Evolutionary conservation across 2,329 filamentous ascomycete genomes (phyloP).

Genomic region (Lecanicillium sp.): DNA sequence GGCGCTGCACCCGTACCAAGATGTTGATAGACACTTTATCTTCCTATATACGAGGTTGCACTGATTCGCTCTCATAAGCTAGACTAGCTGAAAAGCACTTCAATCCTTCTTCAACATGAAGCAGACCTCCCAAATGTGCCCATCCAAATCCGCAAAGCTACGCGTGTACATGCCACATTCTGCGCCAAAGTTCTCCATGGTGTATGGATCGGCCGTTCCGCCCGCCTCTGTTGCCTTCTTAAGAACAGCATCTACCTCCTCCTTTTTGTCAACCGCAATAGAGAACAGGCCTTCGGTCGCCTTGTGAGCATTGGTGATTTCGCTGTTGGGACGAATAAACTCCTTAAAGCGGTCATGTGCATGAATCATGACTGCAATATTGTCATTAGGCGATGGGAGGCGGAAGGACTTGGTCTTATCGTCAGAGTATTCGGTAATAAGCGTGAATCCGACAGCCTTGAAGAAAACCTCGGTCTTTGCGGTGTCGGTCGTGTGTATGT

Average conservation of each 20-base stretch:
- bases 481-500: no score
- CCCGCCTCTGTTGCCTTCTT: slow-evolving; percentile 13
- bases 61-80: no score
- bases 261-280: slow-evolving; percentile 8
- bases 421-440: slow-evolving; percentile 9
- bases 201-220: slow-evolving; percentile 13
- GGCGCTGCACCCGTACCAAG: no score
- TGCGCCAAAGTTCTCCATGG: slow-evolving; percentile 10
- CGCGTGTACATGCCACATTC: slow-evolving; percentile 14
- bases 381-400: slow-evolving; percentile 13
- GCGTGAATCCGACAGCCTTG: slow-evolving; percentile 10
- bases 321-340: slow-evolving; percentile 13
- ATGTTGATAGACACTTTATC: no score
- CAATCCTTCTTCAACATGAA: no score
- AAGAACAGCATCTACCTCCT: slow-evolving; percentile 13
- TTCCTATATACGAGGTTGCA: no score
- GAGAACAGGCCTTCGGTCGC: slow-evolving; percentile 12
- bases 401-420: slow-evolving; percentile 11
- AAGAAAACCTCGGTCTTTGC: slow-evolving; percentile 8
- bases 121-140: slow-evolving; percentile 16
- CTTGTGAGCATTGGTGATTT: slow-evolving; percentile 12
- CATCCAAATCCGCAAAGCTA: slow-evolving; percentile 15
- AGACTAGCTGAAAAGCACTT: no score
- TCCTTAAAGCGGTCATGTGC: slow-evolving; percentile 11
- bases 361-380: slow-evolving; percentile 16